These are phyloP conservation scores for Trichoderma cornu-damae DNA, from an alignment of 2,329 filamentous ascomycete genomes.

Conservation along the genomic window DNA sequence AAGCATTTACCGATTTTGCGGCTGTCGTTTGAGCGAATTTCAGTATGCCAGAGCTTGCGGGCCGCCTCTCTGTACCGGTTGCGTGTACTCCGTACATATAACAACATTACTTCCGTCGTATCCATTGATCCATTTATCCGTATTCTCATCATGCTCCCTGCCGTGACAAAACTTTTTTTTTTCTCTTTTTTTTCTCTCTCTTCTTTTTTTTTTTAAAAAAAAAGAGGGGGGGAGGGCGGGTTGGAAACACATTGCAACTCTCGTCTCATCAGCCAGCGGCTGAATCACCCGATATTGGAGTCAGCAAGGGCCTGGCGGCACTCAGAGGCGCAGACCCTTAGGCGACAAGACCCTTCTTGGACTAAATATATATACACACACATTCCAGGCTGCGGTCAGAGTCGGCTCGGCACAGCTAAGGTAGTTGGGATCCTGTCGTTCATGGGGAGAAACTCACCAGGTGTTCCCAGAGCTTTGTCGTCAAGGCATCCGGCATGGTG, in stretches of 20 bases:
- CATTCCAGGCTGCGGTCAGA: not conserved
- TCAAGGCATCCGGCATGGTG: constrained; percentile 83
- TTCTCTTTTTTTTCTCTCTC: no score
- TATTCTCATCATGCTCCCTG: constrained; percentile 4
- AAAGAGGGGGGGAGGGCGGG: no score
- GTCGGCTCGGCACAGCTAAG: not conserved
- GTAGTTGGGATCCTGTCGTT: no score
- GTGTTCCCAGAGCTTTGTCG: constrained; percentile 96
- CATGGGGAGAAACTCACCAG: constrained; percentile 45
- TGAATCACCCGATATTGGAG: not conserved
- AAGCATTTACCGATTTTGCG: constrained; percentile 6
- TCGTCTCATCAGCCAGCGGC: not conserved
- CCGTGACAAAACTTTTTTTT: constrained; percentile 5
- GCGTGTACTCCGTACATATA: constrained; percentile 1
- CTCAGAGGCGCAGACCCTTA: constrained; percentile 22
- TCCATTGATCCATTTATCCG: not conserved
- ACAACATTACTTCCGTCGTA: constrained; percentile 4
- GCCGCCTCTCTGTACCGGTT: not conserved
- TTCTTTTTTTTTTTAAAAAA: no score
- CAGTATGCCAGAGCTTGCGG: not conserved
- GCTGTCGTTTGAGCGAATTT: not conserved
- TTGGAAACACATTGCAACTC: not conserved
- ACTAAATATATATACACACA: constrained; percentile 28
- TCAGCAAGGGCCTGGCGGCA: not conserved
- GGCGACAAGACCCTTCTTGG: constrained; percentile 40